phyloP scores from a whole-genome alignment of 176 grass and related monocot genomes.

The Elymus sibiricus region DNA sequence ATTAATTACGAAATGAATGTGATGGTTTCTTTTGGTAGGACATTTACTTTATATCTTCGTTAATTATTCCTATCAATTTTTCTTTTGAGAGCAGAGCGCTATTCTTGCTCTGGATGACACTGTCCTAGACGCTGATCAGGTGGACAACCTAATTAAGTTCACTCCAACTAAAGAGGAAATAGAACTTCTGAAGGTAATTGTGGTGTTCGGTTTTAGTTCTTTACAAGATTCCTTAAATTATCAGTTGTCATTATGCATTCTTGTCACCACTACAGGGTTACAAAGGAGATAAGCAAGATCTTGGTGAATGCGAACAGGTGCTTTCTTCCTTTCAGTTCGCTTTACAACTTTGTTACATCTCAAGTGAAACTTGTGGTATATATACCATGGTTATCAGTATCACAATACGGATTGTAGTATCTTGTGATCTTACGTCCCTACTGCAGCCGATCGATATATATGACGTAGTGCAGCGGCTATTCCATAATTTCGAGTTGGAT shows the following conservation, averaged over 20 bases:
- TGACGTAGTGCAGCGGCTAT: background rate
- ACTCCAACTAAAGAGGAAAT: conserved; percentile 97
- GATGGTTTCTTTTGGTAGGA: conserved; percentile 4
- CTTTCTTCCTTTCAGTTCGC: conserved; percentile 17
- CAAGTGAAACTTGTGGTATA: background rate
- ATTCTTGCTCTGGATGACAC: conserved; percentile 92
- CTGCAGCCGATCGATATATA: background rate
- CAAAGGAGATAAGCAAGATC: conserved; percentile 86
- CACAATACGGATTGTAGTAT: background rate
- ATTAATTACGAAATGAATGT: conserved; percentile 12
- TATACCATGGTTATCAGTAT: background rate
- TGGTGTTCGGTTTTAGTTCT: conserved; percentile 11
- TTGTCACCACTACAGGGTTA: conserved; percentile 60
- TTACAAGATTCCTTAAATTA: conserved; percentile 1
- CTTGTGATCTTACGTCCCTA: background rate
- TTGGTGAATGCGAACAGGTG: conserved; percentile 95
- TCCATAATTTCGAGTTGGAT: background rate
- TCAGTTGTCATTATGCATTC: conserved; percentile 12
- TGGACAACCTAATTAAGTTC: conserved; percentile 99
- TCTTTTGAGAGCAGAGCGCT: conserved; percentile 50
- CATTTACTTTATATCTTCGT: background rate
- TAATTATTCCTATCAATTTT: conserved; percentile 1
- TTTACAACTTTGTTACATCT: conserved; percentile 6
- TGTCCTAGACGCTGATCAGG: conserved; percentile 85
- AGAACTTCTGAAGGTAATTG: conserved; percentile 91